Evolutionary conservation across 225 moss, liverwort and hornwort genomes (phyloP).

Genomic region (Thuidium tamariscinum): DNA sequence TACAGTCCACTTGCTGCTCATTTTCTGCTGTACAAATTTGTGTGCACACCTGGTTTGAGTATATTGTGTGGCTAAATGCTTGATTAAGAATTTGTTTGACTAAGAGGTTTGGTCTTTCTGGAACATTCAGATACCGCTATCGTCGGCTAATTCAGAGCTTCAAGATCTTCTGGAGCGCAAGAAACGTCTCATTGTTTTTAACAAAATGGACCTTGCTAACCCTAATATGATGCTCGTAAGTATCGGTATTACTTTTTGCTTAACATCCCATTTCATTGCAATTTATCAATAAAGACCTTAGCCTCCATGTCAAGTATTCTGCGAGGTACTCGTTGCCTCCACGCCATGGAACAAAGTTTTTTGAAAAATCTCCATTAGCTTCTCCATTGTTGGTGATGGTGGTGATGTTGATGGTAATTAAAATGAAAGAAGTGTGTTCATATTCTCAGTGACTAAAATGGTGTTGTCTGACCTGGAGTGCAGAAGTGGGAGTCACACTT

Average conservation of each 20-base stretch:
- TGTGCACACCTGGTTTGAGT: not conserved
- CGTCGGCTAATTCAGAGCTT: slow-evolving; percentile 85
- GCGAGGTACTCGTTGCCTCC: not conserved
- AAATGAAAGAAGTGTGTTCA: not conserved
- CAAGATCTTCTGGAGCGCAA: slow-evolving; percentile 82
- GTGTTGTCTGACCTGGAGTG: slow-evolving; percentile 4
- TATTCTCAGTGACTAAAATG: not conserved
- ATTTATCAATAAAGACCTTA: not conserved
- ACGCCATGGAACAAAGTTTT: not conserved
- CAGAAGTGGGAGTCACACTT: slow-evolving; percentile 91
- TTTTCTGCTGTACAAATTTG: not conserved
- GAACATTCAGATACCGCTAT: slow-evolving; percentile 67
- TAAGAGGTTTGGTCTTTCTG: not conserved
- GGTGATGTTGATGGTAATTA: not conserved
- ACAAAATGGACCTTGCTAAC: slow-evolving; percentile 98
- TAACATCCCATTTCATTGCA: not conserved
- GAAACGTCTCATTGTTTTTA: slow-evolving; percentile 77
- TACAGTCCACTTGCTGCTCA: not conserved
- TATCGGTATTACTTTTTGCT: not conserved
- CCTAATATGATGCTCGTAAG: slow-evolving; percentile 95
- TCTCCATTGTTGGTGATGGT: not conserved
- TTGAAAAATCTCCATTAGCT: not conserved
- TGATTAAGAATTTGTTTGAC: not conserved
- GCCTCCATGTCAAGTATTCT: not conserved
- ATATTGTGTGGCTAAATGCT: not conserved